These are phyloP conservation scores for Neofusicoccum ribis DNA, from an alignment of 2,329 filamentous ascomycete species.

Conservation along the genomic window DNA sequence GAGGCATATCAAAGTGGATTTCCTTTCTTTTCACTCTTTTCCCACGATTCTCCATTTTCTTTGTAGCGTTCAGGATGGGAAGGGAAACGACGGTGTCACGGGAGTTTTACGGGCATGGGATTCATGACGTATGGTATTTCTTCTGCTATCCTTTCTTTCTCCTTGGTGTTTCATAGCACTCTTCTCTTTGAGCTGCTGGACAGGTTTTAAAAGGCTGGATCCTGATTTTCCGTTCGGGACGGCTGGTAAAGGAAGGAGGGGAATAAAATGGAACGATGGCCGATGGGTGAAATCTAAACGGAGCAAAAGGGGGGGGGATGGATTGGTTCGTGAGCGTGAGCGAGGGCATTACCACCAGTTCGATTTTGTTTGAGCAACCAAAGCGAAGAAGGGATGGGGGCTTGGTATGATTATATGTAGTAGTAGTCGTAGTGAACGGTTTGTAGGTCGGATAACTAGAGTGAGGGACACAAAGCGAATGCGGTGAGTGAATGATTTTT, in stretches of 20 bases:
- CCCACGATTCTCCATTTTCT: not conserved
- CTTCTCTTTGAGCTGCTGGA: not conserved
- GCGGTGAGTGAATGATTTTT: no score
- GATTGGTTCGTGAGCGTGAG: no score
- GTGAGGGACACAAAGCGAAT: no score
- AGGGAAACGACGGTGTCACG: constrained; percentile 5
- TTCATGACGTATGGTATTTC: constrained; percentile 5
- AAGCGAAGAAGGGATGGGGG: not conserved
- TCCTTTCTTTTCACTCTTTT: not conserved
- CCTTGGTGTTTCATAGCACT: not conserved
- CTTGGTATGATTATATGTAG: constrained; percentile 1
- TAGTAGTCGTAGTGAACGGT: constrained; percentile 1
- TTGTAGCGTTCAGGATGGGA: not conserved
- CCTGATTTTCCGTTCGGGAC: not conserved
- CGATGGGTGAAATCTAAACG: not conserved
- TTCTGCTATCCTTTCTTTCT: not conserved
- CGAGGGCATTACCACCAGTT: not conserved
- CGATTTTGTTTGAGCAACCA: not conserved
- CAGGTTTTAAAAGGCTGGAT: not conserved
- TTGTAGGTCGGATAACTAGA: no score
- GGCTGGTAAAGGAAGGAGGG: not conserved
- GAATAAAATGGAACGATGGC: not conserved
- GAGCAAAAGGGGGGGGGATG: no score
- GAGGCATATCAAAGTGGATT: not conserved
- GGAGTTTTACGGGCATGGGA: constrained; percentile 6